These are phyloP conservation scores for Candida oleophila DNA, from an alignment of 805 yeast species.

Conservation along the genomic window DNA sequence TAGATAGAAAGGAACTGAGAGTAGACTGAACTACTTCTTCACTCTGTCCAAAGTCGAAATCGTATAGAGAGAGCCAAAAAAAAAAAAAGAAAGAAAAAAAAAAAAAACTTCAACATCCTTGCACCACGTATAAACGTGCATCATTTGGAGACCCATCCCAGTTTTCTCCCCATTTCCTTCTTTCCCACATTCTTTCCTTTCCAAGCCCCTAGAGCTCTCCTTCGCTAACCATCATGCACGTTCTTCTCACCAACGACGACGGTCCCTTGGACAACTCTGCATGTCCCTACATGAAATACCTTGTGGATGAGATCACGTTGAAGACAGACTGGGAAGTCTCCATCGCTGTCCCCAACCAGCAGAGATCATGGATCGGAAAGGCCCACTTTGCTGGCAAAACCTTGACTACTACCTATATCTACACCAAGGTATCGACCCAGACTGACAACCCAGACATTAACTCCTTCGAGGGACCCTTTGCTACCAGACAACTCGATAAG, in stretches of 20 bases:
- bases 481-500: constrained; percentile 43
- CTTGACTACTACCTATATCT: constrained; percentile 61
- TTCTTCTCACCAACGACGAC: constrained; percentile 84
- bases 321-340: constrained; percentile 82
- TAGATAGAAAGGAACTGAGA: no score
- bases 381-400: constrained; percentile 87
- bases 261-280: constrained; percentile 82
- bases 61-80: no score
- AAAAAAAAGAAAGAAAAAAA: no score
- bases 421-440: constrained; percentile 45
- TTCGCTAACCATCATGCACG: constrained; percentile 35
- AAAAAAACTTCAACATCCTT: no score
- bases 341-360: constrained; percentile 82
- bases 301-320: constrained; percentile 65
- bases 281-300: constrained; percentile 82
- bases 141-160: no score
- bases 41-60: no score
- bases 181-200: not conserved
- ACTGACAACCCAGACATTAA: constrained; percentile 34
- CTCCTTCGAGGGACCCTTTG: constrained; percentile 67
- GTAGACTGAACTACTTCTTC: no score
- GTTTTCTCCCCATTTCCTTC: not conserved
- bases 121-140: no score
- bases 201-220: not conserved
- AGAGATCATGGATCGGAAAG: constrained; percentile 94